Conservation (phyloP, 306 rosid species). For the Senna tora region DNA sequence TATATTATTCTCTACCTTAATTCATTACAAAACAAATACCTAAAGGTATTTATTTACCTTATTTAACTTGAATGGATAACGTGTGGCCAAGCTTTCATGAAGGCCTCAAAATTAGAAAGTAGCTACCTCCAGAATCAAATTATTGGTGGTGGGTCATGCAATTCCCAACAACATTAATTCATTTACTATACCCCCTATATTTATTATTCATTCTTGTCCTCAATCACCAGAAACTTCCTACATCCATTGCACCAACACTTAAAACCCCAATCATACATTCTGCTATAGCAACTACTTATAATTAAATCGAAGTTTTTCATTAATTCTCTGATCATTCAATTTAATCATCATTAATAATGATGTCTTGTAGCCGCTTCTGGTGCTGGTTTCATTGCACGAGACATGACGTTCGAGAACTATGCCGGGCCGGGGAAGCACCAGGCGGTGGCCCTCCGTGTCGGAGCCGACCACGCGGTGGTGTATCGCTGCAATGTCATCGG, state of each 20-base stretch:
- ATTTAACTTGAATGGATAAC: background rate
- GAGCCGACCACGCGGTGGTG: conserved; percentile 85
- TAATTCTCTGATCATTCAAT: too few relatives aligned
- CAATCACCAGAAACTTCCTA: conserved; percentile 10
- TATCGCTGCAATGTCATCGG: conserved; percentile 72
- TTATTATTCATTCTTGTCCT: background rate
- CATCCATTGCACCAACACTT: background rate
- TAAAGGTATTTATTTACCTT: background rate
- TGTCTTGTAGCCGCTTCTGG: conserved; percentile 73
- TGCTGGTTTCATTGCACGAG: conserved; percentile 78
- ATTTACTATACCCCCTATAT: too few relatives aligned
- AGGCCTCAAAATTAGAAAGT: conserved; percentile 25
- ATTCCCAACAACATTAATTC: conserved; percentile 1
- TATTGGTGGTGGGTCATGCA: conserved; percentile 41
- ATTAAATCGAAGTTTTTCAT: too few relatives aligned
- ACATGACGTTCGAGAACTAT: conserved; percentile 74
- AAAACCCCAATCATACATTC: too few relatives aligned
- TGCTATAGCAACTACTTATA: conserved; percentile 13
- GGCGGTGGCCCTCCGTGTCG: conserved; percentile 89
- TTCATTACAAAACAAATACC: background rate
- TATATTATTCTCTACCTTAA: background rate
- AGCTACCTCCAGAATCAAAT: background rate
- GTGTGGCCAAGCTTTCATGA: background rate
- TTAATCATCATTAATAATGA: too few relatives aligned
- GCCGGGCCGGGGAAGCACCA: conserved; percentile 88